These are phyloP conservation scores for Microascus cirrosus DNA, from an alignment of 2,329 filamentous ascomycete genomes.

Conservation along the genomic window DNA sequence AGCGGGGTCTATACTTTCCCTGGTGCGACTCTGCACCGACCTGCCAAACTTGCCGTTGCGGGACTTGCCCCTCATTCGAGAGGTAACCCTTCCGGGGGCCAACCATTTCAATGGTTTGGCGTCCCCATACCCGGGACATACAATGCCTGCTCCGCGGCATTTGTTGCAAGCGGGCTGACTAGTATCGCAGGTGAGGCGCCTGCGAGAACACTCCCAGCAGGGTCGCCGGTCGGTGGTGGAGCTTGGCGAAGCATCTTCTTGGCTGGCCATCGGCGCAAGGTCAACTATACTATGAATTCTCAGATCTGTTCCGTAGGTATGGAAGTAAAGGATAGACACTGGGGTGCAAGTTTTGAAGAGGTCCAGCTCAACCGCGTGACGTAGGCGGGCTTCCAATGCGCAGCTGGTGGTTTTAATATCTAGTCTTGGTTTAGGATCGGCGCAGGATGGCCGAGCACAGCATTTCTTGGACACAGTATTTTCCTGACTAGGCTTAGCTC, in stretches of 20 bases:
- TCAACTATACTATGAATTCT: not conserved
- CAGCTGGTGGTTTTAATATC: not conserved
- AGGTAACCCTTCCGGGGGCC: conserved; percentile 21
- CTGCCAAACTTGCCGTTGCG: not conserved
- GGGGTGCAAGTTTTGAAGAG: not conserved
- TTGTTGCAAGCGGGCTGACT: conserved; percentile 22
- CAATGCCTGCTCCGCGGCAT: conserved; percentile 18
- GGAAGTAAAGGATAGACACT: not conserved
- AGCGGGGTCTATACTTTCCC: not conserved
- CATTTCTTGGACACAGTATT: not conserved
- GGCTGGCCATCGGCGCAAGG: not conserved
- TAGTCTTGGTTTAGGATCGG: not conserved
- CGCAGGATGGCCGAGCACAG: not conserved
- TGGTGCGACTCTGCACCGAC: not conserved
- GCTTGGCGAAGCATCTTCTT: not conserved
- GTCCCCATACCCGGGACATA: conserved; percentile 26
- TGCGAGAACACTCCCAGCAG: conserved; percentile 29
- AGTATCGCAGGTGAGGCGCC: conserved; percentile 25
- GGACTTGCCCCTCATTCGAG: conserved; percentile 12
- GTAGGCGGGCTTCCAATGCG: not conserved
- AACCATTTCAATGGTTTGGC: conserved; percentile 25
- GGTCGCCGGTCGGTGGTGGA: conserved; percentile 11
- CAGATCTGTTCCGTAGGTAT: not conserved
- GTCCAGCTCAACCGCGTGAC: too few relatives aligned
- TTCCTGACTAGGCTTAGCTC: not conserved